These are phyloP conservation scores for Dactylellina leptospora DNA, from an alignment of 2,329 filamentous ascomycete genomes.

Conservation along the genomic window DNA sequence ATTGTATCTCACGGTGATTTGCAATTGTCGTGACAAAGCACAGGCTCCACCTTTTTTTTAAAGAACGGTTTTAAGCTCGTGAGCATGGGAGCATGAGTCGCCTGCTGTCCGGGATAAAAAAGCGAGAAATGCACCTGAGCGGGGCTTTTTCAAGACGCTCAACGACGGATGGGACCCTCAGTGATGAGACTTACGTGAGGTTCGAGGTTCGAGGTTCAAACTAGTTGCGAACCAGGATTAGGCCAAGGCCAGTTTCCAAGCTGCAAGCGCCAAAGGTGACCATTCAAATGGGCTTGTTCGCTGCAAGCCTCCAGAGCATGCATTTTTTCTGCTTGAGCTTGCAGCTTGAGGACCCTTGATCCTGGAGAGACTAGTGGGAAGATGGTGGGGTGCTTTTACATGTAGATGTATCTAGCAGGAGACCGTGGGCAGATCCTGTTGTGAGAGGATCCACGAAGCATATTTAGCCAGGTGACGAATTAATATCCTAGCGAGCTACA, in stretches of 20 bases:
- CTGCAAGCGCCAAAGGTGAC: slow-evolving; percentile 46
- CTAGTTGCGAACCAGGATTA: slow-evolving; percentile 38
- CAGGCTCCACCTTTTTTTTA: slow-evolving; percentile 40
- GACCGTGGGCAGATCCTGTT: slow-evolving; percentile 38
- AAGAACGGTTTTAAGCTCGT: slow-evolving; percentile 36
- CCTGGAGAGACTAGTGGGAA: slow-evolving; percentile 42
- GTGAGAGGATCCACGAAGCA: slow-evolving; percentile 51
- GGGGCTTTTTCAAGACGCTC: slow-evolving; percentile 25
- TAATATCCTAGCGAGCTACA: slow-evolving; percentile 48
- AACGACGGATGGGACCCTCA: slow-evolving; percentile 8
- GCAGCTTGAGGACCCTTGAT: slow-evolving; percentile 52
- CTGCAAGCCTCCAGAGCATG: slow-evolving; percentile 33
- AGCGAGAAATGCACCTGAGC: slow-evolving; percentile 46
- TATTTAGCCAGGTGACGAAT: slow-evolving; percentile 52
- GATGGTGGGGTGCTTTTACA: slow-evolving; percentile 53
- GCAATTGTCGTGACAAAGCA: slow-evolving; percentile 52
- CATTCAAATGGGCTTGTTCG: slow-evolving; percentile 42
- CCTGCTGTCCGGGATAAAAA: slow-evolving; percentile 44
- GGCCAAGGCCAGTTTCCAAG: slow-evolving; percentile 16
- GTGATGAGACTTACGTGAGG: slow-evolving; percentile 14
- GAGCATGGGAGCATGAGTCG: slow-evolving; percentile 32
- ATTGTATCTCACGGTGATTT: slow-evolving; percentile 40
- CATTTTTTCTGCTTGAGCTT: slow-evolving; percentile 36
- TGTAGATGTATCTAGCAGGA: slow-evolving; percentile 33
- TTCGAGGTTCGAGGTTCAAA: slow-evolving; percentile 15